These are phyloP conservation scores for Exophiala viscosa DNA, from an alignment of 2,329 filamentous ascomycete genomes.

Conservation along the genomic window DNA sequence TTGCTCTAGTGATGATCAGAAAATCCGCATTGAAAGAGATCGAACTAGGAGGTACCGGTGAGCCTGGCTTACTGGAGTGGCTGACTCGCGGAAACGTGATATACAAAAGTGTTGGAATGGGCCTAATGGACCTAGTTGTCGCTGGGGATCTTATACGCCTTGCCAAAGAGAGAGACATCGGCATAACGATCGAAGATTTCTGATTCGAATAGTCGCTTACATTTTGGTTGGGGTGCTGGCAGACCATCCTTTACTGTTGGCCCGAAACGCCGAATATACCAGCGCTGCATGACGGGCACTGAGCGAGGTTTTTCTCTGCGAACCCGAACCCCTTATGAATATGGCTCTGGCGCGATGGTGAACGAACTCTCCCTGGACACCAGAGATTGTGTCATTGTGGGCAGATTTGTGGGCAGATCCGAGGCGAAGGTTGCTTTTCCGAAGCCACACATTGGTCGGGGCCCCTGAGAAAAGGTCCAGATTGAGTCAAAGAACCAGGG, in stretches of 20 bases:
- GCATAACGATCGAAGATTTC: conserved; percentile 46
- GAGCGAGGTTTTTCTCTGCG: too few relatives aligned
- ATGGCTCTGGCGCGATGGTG: too few relatives aligned
- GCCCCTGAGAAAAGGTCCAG: too few relatives aligned
- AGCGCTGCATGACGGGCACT: too few relatives aligned
- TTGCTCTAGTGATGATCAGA: conserved; percentile 53
- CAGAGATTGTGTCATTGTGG: too few relatives aligned
- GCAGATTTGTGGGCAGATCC: too few relatives aligned
- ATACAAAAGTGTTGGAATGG: conserved; percentile 66
- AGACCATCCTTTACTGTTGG: not conserved
- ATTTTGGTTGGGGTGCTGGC: not conserved
- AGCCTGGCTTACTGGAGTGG: conserved; percentile 54
- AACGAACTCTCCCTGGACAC: too few relatives aligned
- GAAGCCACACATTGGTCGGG: too few relatives aligned
- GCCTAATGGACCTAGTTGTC: conserved; percentile 65
- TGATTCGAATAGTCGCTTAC: conserved; percentile 22
- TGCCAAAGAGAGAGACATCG: conserved; percentile 54
- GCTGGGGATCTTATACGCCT: conserved; percentile 56
- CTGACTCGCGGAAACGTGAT: conserved; percentile 62
- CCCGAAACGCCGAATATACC: not conserved
- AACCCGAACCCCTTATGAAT: too few relatives aligned
- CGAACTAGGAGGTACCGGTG: conserved; percentile 36
- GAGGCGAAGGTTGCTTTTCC: too few relatives aligned
- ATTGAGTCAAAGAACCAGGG: too few relatives aligned
- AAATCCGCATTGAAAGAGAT: conserved; percentile 43